Evolutionary conservation across 2,329 filamentous ascomycete genomes (phyloP).

Genomic region (Trichophyton benhamiae): DNA sequence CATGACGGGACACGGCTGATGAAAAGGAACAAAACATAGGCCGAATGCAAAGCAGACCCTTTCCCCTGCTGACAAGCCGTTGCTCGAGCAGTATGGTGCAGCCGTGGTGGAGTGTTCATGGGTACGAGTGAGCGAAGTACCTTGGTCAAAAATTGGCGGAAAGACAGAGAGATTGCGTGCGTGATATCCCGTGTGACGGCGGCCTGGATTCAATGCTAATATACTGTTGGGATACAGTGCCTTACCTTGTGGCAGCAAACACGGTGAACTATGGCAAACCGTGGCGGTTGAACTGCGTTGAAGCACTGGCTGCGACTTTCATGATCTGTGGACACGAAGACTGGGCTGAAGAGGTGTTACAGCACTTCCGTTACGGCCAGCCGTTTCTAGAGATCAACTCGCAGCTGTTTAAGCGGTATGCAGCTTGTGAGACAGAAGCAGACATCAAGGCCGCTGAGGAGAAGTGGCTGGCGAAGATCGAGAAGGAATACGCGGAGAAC

Average conservation of each 20-base stretch:
- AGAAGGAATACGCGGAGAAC: constrained; percentile 76
- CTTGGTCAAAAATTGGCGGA: constrained; percentile 81
- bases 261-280: constrained; percentile 95
- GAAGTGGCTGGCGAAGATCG: constrained; percentile 78
- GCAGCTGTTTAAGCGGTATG: constrained; percentile 69
- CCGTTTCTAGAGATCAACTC: constrained; percentile 87
- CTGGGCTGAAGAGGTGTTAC: constrained; percentile 75
- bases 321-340: constrained; percentile 83
- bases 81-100: constrained; percentile 79
- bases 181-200: constrained; percentile 11
- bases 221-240: constrained; percentile 39
- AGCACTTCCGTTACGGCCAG: constrained; percentile 75
- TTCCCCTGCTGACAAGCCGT: constrained; percentile 66
- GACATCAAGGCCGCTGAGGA: constrained; percentile 74
- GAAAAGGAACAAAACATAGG: constrained; percentile 17
- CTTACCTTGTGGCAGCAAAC: constrained; percentile 93
- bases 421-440: constrained; percentile 67
- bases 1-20: constrained; percentile 2
- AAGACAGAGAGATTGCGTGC: constrained; percentile 69
- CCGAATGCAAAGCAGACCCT: constrained; percentile 82
- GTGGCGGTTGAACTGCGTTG: constrained; percentile 89
- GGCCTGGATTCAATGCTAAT: not conserved
- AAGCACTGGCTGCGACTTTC: constrained; percentile 85
- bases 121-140: constrained; percentile 83
- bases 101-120: constrained; percentile 96